Evolutionary conservation across 1,284 basidiomycete genomes (phyloP).

Genomic region (Rhodotorula sp.): DNA sequence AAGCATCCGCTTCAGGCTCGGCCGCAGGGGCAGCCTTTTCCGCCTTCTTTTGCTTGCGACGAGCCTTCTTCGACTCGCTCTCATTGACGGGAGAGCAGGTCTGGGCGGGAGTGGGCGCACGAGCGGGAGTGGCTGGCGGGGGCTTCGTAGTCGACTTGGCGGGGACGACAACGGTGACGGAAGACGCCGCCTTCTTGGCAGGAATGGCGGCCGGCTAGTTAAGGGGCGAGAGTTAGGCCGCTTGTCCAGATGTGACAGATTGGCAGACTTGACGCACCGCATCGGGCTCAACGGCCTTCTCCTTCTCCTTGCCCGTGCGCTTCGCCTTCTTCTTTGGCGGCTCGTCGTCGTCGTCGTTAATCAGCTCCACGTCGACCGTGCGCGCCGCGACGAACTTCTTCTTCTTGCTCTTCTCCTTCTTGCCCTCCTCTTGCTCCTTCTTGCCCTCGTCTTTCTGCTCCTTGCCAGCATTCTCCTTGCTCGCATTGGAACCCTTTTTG

Average conservation of each 20-base stretch:
- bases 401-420: slow-evolving; percentile 8
- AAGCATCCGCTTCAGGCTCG: background rate
- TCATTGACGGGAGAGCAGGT: background rate
- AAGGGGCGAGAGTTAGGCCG: no score
- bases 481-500: background rate
- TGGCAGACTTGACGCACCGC: no score
- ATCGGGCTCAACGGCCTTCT: no score
- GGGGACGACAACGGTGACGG: no score
- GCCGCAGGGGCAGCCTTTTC: background rate
- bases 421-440: slow-evolving; percentile 8
- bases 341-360: background rate
- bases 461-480: background rate
- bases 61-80: background rate
- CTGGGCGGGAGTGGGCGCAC: background rate
- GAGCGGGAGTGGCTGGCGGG: background rate
- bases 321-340: background rate
- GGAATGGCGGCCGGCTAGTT: no score
- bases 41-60: background rate
- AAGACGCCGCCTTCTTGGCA: no score
- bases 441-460: background rate
- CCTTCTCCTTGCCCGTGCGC: slow-evolving; percentile 7
- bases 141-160: no score
- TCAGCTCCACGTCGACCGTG: background rate
- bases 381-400: background rate
- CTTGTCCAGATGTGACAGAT: no score